Evolutionary conservation across 176 grass and related monocot genomes (phyloP).

Genomic region (Saccharum officinarum): DNA sequence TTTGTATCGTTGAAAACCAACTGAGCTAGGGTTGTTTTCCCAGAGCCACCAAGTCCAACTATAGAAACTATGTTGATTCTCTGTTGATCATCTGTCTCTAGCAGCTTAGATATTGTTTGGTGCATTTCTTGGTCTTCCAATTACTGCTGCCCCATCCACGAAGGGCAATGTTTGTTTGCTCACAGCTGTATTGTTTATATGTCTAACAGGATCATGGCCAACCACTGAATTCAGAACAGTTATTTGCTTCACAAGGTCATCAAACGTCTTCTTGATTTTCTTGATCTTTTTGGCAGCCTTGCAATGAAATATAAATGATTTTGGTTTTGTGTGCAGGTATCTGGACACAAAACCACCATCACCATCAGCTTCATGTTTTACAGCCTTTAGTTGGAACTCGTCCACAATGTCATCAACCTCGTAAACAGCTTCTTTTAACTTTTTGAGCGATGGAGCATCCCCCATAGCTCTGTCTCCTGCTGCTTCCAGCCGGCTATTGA

Average conservation of each 20-base stretch:
- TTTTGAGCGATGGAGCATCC: neutral
- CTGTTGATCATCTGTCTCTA: neutral
- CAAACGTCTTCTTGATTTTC: neutral
- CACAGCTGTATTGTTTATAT: neutral
- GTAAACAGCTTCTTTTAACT: neutral
- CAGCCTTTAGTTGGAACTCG: neutral
- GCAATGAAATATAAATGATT: neutral
- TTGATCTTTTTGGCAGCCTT: neutral
- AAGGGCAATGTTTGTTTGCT: neutral
- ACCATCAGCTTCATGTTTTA: neutral
- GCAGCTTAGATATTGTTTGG: neutral
- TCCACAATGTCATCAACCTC: neutral
- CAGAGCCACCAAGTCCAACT: neutral
- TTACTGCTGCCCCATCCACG: neutral
- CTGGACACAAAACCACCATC: neutral
- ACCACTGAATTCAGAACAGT: neutral
- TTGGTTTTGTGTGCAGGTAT: neutral
- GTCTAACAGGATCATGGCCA: neutral
- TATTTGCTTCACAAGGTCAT: neutral
- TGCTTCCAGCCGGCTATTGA: neutral
- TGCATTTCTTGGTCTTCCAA: neutral
- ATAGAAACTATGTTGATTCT: neutral
- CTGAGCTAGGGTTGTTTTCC: neutral
- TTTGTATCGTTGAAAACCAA: conserved; percentile 3
- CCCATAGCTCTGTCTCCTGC: neutral